Conservation (phyloP, 352 stramenopile species). For the Globisporangium perplexum region DNA sequence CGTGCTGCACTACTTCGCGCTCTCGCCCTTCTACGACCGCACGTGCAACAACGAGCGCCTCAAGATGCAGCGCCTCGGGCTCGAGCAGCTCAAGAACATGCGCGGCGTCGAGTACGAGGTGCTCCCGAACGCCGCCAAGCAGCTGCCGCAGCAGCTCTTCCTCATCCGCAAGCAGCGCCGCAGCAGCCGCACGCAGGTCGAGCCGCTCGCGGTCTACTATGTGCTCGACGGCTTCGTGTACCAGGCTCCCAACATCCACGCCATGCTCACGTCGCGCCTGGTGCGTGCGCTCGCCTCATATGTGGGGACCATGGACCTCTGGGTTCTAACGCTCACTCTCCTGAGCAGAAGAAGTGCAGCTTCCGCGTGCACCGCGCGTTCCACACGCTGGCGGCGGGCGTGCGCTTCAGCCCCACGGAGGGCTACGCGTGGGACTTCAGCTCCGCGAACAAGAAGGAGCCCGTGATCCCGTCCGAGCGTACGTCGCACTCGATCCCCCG, state of each 20-base stretch:
- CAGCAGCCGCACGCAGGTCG: slow-evolving; percentile 65
- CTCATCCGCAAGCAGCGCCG: slow-evolving; percentile 86
- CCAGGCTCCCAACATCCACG: slow-evolving; percentile 85
- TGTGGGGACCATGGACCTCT: too few relatives aligned
- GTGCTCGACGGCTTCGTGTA: slow-evolving; percentile 85
- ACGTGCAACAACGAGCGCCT: slow-evolving; percentile 89
- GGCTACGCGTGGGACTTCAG: slow-evolving; percentile 87
- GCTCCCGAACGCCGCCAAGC: slow-evolving; percentile 75
- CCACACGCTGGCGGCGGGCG: slow-evolving; percentile 57
- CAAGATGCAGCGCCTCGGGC: slow-evolving; percentile 84
- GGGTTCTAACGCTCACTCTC: too few relatives aligned
- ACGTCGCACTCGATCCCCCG: too few relatives aligned
- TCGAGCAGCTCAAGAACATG: slow-evolving; percentile 87
- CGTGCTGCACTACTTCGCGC: slow-evolving; percentile 85
- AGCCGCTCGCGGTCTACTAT: slow-evolving; percentile 85
- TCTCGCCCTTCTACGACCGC: slow-evolving; percentile 86
- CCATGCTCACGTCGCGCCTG: slow-evolving; percentile 81
- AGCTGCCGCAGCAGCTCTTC: slow-evolving; percentile 83
- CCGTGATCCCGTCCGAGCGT: slow-evolving; percentile 82
- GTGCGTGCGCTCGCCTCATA: slow-evolving; percentile 40
- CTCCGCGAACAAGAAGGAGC: slow-evolving; percentile 78
- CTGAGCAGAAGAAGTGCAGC: slow-evolving; percentile 77
- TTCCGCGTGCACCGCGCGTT: slow-evolving; percentile 85
- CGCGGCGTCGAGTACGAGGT: slow-evolving; percentile 87
- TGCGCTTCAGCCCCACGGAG: slow-evolving; percentile 82